phyloP scores from a whole-genome alignment of 176 grass and related monocot genomes.

The Ensete ventricosum region DNA sequence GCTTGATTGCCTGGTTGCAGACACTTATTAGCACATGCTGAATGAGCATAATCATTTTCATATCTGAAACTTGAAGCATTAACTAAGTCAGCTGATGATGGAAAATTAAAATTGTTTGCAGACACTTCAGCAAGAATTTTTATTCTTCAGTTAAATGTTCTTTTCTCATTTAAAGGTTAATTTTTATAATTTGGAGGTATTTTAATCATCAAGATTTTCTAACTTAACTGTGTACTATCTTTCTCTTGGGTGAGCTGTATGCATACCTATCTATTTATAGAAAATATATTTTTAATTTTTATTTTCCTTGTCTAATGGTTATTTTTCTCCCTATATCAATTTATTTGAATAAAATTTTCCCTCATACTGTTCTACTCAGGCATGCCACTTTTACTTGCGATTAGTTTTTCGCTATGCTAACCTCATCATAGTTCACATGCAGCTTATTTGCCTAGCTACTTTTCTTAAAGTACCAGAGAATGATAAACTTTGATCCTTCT shows the following conservation, averaged over 20 bases:
- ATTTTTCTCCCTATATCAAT: background rate
- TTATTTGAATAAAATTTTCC: background rate
- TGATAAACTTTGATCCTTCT: constrained; percentile 87
- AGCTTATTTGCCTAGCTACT: constrained; percentile 96
- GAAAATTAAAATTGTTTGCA: background rate
- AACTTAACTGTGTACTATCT: too few species aligned
- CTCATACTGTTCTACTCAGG: background rate
- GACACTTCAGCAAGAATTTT: too few species aligned
- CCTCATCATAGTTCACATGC: constrained; percentile 21
- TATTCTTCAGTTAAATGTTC: too few species aligned
- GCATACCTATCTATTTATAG: too few species aligned
- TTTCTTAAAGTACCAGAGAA: constrained; percentile 95
- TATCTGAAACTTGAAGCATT: background rate
- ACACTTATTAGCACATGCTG: background rate
- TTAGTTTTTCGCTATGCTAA: constrained; percentile 16
- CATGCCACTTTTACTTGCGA: background rate
- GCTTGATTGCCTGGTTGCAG: background rate
- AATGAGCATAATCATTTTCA: background rate
- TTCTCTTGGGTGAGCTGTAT: too few species aligned
- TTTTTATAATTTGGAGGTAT: too few species aligned
- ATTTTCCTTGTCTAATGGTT: background rate
- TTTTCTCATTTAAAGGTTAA: too few species aligned
- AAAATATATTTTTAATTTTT: background rate
- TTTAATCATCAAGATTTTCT: too few species aligned
- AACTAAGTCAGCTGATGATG: background rate